phyloP scores from a whole-genome alignment of 106 monocot genomes.

The Amphibolis antarctica region DNA sequence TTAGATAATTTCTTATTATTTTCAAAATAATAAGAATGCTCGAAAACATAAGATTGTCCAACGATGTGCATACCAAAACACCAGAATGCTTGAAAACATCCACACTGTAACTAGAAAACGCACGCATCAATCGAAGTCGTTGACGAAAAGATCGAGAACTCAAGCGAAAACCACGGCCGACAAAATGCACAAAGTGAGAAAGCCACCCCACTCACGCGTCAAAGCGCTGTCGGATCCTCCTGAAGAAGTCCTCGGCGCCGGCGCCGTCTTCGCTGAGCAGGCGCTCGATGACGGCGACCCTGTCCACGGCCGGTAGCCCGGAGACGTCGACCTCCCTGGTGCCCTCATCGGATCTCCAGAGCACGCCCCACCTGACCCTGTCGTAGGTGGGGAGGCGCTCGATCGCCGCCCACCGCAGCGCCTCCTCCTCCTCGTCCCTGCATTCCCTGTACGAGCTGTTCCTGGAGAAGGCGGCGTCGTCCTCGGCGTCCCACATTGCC shows the following conservation, averaged over 20 bases:
- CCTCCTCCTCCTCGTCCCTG: constrained; percentile 61
- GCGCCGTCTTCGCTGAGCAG: constrained; percentile 54
- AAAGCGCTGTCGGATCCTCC: constrained; percentile 60
- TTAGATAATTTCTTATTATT: too few relatives aligned
- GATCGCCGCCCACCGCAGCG: constrained; percentile 83
- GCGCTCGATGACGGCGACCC: constrained; percentile 54
- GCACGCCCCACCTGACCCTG: constrained; percentile 55
- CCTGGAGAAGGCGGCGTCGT: constrained; percentile 63
- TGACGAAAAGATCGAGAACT: too few relatives aligned
- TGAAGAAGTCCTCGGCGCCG: constrained; percentile 57
- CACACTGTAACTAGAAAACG: too few relatives aligned
- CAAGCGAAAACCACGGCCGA: too few relatives aligned
- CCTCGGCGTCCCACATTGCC: constrained; percentile 63
- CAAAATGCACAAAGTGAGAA: neutral
- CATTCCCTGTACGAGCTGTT: constrained; percentile 51
- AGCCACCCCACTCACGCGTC: constrained; percentile 47
- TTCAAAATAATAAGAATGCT: too few relatives aligned
- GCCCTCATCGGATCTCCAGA: constrained; percentile 15
- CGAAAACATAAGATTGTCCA: too few relatives aligned
- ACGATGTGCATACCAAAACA: too few relatives aligned
- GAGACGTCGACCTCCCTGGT: constrained; percentile 59
- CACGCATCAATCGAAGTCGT: too few relatives aligned
- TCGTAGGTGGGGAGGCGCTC: constrained; percentile 70
- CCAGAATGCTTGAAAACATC: too few relatives aligned
- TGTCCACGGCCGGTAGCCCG: constrained; percentile 34